Percentiles rank a stretch among this genome's conserved stretches.
These are phyloP conservation scores for Aspergillus caelatus DNA, from an alignment of 2,329 filamentous ascomycete species.

Conservation along the genomic window DNA sequence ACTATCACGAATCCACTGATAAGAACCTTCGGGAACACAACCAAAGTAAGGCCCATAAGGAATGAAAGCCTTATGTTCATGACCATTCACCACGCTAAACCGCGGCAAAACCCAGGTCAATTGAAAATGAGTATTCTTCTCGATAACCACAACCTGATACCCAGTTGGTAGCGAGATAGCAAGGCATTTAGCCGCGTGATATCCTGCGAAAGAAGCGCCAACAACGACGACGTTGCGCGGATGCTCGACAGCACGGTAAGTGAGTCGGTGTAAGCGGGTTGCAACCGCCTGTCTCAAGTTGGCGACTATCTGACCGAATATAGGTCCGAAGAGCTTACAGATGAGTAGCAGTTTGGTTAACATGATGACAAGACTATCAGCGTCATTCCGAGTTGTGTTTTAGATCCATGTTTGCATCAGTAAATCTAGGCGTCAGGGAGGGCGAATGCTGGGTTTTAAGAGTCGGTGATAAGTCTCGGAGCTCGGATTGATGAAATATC, in stretches of 20 bases:
- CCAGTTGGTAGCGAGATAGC: constrained; percentile 52
- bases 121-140: constrained; percentile 64
- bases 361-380: neutral
- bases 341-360: neutral
- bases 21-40: constrained; percentile 37
- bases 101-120: constrained; percentile 64
- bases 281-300: neutral
- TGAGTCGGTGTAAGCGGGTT: constrained; percentile 16
- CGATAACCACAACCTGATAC: constrained; percentile 59
- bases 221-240: constrained; percentile 57
- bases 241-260: constrained; percentile 13
- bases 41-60: constrained; percentile 55
- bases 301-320: neutral
- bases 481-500: neutral
- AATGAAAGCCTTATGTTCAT: constrained; percentile 63
- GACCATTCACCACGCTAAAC: constrained; percentile 58
- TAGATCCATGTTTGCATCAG: neutral
- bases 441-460: neutral
- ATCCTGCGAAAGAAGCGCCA: constrained; percentile 62
- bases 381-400: neutral
- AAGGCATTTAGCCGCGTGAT: constrained; percentile 53
- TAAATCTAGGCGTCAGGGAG: neutral
- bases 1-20: constrained; percentile 12
- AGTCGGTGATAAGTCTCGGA: neutral
- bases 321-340: neutral